A percentile compares a stretch with the other conserved stretches of the same genome.
These are phyloP conservation scores for Phycomyces blakesleeanus DNA, from an alignment of 192 early-diverging fungal species.

Conservation along the genomic window DNA sequence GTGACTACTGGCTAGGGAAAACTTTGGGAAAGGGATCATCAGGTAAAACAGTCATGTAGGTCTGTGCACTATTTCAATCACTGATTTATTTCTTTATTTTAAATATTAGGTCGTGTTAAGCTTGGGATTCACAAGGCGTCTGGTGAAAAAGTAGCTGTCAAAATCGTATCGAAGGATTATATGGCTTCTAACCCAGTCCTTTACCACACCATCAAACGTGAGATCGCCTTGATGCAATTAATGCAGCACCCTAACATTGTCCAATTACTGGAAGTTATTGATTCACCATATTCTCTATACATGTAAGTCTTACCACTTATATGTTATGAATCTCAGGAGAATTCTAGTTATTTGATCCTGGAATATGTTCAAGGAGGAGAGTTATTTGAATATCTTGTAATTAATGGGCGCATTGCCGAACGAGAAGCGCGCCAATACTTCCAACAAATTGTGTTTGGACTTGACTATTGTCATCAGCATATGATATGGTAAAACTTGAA, in stretches of 20 bases:
- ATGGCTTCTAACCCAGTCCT: conserved; percentile 68
- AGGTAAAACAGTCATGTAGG: no score
- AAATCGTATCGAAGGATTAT: conserved; percentile 89
- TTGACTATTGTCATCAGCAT: conserved; percentile 82
- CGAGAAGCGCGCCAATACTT: conserved; percentile 84
- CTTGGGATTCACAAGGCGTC: conserved; percentile 22
- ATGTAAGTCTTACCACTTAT: background rate
- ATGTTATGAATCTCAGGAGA: conserved; percentile 67
- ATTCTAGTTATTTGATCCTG: conserved; percentile 64
- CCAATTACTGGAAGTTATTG: conserved; percentile 88
- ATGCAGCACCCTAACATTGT: conserved; percentile 88
- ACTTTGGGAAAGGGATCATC: no score
- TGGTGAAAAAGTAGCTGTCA: conserved; percentile 78
- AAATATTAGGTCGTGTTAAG: conserved; percentile 27
- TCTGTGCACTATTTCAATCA: no score
- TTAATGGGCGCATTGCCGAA: conserved; percentile 85
- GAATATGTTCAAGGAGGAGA: conserved; percentile 56
- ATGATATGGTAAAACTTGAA: conserved; percentile 27
- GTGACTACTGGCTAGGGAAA: no score
- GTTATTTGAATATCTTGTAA: conserved; percentile 93
- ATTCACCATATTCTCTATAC: conserved; percentile 71
- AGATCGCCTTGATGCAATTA: conserved; percentile 90
- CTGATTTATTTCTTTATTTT: no score
- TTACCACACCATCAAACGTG: conserved; percentile 83
- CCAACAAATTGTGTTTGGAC: conserved; percentile 87